A percentile compares a stretch with the other conserved stretches of the same genome.
phyloP scores from a whole-genome alignment of 768 basidiomycete species.

The Serendipita vermifera region DNA sequence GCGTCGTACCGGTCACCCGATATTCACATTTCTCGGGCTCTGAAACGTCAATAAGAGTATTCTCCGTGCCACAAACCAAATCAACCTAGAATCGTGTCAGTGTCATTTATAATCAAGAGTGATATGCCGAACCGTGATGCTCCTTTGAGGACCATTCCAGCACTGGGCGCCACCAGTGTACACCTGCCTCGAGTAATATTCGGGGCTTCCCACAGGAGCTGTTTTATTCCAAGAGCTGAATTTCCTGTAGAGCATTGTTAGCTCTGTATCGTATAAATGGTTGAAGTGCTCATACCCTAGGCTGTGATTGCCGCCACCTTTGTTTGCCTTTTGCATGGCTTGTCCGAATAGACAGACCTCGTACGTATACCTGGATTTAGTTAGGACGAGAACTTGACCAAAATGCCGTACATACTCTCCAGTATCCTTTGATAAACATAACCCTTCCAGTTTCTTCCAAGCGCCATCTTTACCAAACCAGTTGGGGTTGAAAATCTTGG shows the following conservation, averaged over 20 bases:
- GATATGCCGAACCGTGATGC: conserved; percentile 47
- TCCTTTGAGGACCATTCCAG: conserved; percentile 93
- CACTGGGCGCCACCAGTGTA: conserved; percentile 81
- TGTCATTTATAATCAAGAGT: not conserved
- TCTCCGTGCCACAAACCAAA: conserved; percentile 75
- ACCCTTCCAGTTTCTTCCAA: conserved; percentile 88
- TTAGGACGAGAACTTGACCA: not conserved
- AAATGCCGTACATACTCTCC: conserved; percentile 69
- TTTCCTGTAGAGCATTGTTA: conserved; percentile 31
- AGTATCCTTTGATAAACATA: conserved; percentile 64
- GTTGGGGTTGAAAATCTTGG: conserved; percentile 48
- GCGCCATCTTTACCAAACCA: conserved; percentile 73
- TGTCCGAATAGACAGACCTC: conserved; percentile 85
- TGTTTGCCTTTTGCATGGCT: conserved; percentile 76
- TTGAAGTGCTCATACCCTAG: conserved; percentile 53
- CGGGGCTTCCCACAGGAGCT: conserved; percentile 46
- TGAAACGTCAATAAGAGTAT: conserved; percentile 57
- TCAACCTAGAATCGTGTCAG: conserved; percentile 40
- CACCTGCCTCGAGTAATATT: conserved; percentile 68
- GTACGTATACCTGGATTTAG: conserved; percentile 64
- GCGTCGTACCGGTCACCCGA: conserved; percentile 69
- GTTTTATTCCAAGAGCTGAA: conserved; percentile 72
- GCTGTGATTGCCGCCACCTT: conserved; percentile 58
- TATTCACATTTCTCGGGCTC: conserved; percentile 98
- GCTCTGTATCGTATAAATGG: not conserved